Percentiles rank a stretch among this genome's conserved stretches.
These are phyloP conservation scores for Sanguinoderma infundibulare DNA, from an alignment of 1,284 basidiomycete species.

Conservation along the genomic window DNA sequence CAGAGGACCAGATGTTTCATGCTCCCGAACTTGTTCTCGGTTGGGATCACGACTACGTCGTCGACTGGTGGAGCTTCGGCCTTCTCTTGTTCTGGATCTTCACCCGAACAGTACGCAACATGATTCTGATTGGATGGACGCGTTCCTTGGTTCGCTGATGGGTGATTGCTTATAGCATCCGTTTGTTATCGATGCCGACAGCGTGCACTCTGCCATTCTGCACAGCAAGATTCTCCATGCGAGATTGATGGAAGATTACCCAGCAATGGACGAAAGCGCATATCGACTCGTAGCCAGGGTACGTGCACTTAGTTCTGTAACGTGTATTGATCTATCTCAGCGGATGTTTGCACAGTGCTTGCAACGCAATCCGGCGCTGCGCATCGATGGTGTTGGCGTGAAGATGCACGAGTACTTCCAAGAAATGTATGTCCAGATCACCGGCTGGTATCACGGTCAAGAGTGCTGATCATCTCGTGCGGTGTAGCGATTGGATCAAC, in stretches of 20 bases:
- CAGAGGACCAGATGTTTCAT: constrained; percentile 50
- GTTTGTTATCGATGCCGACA: constrained; percentile 30
- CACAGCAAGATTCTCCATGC: constrained; percentile 32
- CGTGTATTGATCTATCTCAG: not conserved
- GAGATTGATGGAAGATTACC: constrained; percentile 16
- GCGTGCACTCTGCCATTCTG: constrained; percentile 25
- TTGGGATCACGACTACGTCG: constrained; percentile 71
- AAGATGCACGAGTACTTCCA: constrained; percentile 51
- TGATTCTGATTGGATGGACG: not conserved
- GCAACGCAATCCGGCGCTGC: constrained; percentile 56
- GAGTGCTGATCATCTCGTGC: not conserved
- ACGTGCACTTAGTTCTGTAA: not conserved
- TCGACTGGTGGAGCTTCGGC: constrained; percentile 88
- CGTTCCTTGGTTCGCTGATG: not conserved
- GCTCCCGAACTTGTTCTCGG: constrained; percentile 77
- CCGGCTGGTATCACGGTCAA: no score
- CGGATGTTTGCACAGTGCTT: constrained; percentile 44
- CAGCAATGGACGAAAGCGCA: constrained; percentile 37
- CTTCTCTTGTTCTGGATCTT: constrained; percentile 76
- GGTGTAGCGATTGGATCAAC: constrained; percentile 46
- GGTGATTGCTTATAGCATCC: constrained; percentile 39
- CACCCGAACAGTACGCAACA: constrained; percentile 49
- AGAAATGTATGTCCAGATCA: constrained; percentile 42
- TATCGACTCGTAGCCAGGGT: constrained; percentile 48
- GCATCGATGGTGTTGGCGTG: constrained; percentile 43